Evolutionary conservation across 2,329 filamentous ascomycete species (phyloP).

Genomic region (Aureobasidium sp.): DNA sequence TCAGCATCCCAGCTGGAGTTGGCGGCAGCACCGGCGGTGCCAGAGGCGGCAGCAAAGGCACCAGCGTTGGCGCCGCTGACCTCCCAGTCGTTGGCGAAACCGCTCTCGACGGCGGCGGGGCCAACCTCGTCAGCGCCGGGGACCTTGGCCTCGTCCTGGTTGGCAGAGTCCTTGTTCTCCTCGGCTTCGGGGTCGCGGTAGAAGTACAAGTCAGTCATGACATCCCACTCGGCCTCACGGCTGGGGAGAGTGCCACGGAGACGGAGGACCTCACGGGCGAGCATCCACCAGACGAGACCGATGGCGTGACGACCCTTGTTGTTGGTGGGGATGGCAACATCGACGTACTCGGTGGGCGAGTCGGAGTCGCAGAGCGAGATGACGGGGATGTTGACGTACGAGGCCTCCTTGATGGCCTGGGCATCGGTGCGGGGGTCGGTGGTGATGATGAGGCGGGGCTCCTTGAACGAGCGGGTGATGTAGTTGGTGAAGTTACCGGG

Average conservation of each 20-base stretch:
- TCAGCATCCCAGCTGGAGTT: slow-evolving; percentile 60
- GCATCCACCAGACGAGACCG: slow-evolving; percentile 98
- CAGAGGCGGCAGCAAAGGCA: slow-evolving; percentile 58
- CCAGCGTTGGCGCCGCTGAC: slow-evolving; percentile 59
- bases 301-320: slow-evolving; percentile 99
- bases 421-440: slow-evolving; percentile 99
- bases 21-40: slow-evolving; percentile 50
- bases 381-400: slow-evolving; percentile 99
- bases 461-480: slow-evolving; percentile 99
- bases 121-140: slow-evolving; percentile 79
- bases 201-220: slow-evolving; percentile 99
- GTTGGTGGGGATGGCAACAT: slow-evolving; percentile 99
- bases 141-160: slow-evolving; percentile 77
- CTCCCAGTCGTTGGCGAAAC: slow-evolving; percentile 83
- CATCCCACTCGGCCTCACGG: slow-evolving; percentile 96
- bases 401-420: slow-evolving; percentile 99
- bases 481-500: slow-evolving; percentile 99
- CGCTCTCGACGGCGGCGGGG: slow-evolving; percentile 67
- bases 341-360: slow-evolving; percentile 98
- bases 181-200: slow-evolving; percentile 99
- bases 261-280: slow-evolving; percentile 98
- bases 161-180: slow-evolving; percentile 90
- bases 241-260: slow-evolving; percentile 93
- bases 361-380: slow-evolving; percentile 99
- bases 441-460: slow-evolving; percentile 98